Evolutionary conservation across 2,329 filamentous ascomycete genomes (phyloP), one percentile per base, ranked within the genome.

Genomic region (Talaromyces sp.): DNA sequence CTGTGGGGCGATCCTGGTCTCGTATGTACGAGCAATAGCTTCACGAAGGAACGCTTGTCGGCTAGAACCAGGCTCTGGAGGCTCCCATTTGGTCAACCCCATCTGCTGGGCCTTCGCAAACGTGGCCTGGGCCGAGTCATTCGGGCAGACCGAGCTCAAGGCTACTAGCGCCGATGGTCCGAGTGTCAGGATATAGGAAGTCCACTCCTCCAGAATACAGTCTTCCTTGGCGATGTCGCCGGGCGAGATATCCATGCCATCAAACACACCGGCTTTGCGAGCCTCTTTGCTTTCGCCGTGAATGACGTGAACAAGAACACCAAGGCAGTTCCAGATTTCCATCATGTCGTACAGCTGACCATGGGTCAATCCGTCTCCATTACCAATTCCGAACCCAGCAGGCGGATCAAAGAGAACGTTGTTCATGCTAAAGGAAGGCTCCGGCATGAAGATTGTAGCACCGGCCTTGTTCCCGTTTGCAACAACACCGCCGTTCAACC

Each of bases 271-370:
- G 60, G 75, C 78, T 32, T 78, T 73, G 31, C 83, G 77, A 26
- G 85, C 85, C 65, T 85, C 80, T 24, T 76, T 74, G 29, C 80
- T 80, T 57, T 81, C 80, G 1, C 81, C 83, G 60, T 82, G 80
- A 55, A 86, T 81, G 10, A 78, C 79, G 56, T 83, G 80, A 3
- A 88, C 71, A 8, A 88, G 72, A 6, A 82, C 79, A 21, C 79
- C 78, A 46, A 88, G 69, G 66, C 85, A 87, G 10, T 81, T 84
- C 85, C 85, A 88, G 11, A 88, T 77, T 66, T 88, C 86, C 43
- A 80, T 84, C 78, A 88, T 86, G 67, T 87, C 84, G 64, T 85
- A 86, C 10, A 88, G 75, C 65, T 88, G 80, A 58, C 79, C 77
- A 4, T 81, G 77, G 8, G 77, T 79, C 46, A 88, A 73, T 0